phyloP scores from a whole-genome alignment of 129 eudicot genomes.

The Glebionis coronaria region DNA sequence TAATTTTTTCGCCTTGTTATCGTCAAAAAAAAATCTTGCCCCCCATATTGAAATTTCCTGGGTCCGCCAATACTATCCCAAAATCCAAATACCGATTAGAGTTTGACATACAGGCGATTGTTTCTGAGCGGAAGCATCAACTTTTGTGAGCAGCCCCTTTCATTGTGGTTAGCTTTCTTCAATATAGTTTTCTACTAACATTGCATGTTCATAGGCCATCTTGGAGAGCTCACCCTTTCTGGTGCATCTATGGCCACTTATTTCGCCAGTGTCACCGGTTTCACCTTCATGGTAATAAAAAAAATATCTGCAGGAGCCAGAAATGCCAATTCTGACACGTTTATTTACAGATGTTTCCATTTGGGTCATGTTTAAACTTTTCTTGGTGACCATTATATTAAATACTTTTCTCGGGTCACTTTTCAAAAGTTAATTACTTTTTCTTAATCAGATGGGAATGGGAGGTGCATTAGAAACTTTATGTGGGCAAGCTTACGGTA shows the following conservation, averaged over 20 bases:
- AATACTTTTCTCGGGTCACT: too few species aligned
- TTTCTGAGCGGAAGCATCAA: slow-evolving; percentile 26
- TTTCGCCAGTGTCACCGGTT: slow-evolving; percentile 30
- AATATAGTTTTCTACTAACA: slow-evolving; percentile 27
- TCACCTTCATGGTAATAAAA: slow-evolving; percentile 35
- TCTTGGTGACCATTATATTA: not conserved
- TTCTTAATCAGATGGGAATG: too few species aligned
- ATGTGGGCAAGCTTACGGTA: too few species aligned
- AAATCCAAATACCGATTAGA: slow-evolving; percentile 8
- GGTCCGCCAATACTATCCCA: too few species aligned
- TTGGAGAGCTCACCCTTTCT: slow-evolving; percentile 35
- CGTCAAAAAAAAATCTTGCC: too few species aligned
- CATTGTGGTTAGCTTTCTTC: slow-evolving; percentile 33
- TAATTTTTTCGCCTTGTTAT: too few species aligned
- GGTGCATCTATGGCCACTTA: slow-evolving; percentile 41
- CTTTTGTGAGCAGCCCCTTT: slow-evolving; percentile 34
- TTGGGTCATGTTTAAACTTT: not conserved
- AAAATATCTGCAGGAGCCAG: not conserved
- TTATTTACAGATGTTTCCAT: not conserved
- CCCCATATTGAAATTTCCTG: too few species aligned
- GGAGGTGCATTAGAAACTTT: too few species aligned
- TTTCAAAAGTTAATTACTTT: too few species aligned
- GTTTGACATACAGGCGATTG: slow-evolving; percentile 8
- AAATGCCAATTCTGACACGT: not conserved
- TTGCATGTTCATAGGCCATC: slow-evolving; percentile 37